A percentile compares a stretch with the other conserved stretches of the same genome.
phyloP scores from a whole-genome alignment of 2,329 filamentous ascomycete species.

The Paecilomyces niveus region DNA sequence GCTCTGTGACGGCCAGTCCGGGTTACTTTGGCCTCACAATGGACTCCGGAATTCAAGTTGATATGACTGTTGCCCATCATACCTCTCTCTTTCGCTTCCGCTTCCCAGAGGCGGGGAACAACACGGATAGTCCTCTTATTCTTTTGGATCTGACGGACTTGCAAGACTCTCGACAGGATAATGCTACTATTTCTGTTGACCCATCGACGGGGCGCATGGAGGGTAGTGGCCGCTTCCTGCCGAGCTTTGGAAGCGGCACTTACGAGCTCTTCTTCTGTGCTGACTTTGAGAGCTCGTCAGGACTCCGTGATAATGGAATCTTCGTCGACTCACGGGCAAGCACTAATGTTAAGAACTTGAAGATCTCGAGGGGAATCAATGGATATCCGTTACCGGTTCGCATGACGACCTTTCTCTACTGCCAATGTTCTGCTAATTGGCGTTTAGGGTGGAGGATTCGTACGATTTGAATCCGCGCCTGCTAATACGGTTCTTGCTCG shows the following conservation, averaged over 20 bases:
- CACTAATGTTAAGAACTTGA: constrained; percentile 44
- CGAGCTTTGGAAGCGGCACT: constrained; percentile 57
- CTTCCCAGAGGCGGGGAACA: constrained; percentile 41
- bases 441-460: constrained; percentile 54
- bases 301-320: constrained; percentile 53
- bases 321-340: constrained; percentile 57
- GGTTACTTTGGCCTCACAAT: constrained; percentile 60
- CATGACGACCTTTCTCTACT: not conserved
- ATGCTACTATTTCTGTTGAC: constrained; percentile 54
- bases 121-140: constrained; percentile 47
- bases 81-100: constrained; percentile 59
- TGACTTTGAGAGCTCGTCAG: constrained; percentile 52
- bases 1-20: constrained; percentile 52
- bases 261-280: constrained; percentile 60
- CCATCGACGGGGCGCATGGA: constrained; percentile 52
- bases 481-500: constrained; percentile 53
- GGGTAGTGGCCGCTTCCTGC: constrained; percentile 53
- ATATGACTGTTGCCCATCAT: constrained; percentile 61
- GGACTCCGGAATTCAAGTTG: constrained; percentile 49
- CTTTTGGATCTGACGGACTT: constrained; percentile 60
- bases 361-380: constrained; percentile 52
- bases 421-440: not conserved
- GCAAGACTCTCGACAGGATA: constrained; percentile 52
- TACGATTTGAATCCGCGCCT: constrained; percentile 50
- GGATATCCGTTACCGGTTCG: constrained; percentile 44